These are phyloP conservation scores for Pseudisothecium myosuroides DNA, from an alignment of 225 moss, liverwort and hornwort species.

Conservation along the genomic window DNA sequence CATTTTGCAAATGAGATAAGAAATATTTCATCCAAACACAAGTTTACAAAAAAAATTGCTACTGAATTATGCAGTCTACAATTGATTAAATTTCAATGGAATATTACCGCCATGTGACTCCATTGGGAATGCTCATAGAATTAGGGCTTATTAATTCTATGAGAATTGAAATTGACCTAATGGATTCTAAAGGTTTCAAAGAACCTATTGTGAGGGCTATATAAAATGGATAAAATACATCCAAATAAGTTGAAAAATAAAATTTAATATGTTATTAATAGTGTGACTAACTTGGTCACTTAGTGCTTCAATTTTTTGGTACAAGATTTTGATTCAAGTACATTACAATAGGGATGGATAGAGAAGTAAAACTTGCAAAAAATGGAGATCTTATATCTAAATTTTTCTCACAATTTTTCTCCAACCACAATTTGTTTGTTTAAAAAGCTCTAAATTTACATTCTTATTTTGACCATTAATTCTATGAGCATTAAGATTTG, in stretches of 20 bases:
- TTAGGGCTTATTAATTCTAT: background rate
- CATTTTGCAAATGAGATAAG: background rate
- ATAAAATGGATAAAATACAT: background rate
- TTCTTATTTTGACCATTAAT: background rate
- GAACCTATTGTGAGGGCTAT: no score
- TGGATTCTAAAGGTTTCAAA: background rate
- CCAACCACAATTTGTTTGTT: background rate
- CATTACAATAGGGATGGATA: background rate
- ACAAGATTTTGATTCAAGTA: background rate
- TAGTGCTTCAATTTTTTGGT: background rate
- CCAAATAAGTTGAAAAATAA: background rate
- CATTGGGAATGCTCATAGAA: background rate
- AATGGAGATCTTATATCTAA: no score
- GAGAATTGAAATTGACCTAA: rapidly evolving
- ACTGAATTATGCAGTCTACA: background rate
- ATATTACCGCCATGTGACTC: rapidly evolving
- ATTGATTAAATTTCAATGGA: background rate
- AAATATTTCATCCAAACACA: background rate
- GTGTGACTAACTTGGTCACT: background rate
- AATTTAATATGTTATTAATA: background rate
- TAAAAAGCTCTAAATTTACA: background rate
- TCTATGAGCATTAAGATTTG: background rate
- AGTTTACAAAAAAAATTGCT: background rate
- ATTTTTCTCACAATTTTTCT: background rate
- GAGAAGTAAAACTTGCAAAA: no score